Conservation (phyloP, 768 basidiomycete species). For the Pholiota microspora region DNA sequence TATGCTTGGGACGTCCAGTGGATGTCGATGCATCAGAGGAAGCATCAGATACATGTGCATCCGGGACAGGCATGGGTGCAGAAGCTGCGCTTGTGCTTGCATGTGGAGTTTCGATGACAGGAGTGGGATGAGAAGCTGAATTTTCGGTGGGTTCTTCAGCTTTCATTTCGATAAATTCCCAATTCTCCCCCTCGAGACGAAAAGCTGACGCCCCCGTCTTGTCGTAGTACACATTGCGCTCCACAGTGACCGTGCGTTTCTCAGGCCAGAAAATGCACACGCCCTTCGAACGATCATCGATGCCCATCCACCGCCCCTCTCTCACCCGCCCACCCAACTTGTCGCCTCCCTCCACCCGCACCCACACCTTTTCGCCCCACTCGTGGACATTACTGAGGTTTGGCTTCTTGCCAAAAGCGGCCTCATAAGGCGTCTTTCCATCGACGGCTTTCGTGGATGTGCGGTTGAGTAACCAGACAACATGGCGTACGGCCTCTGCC, state of each 20-base stretch:
- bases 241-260: conserved; percentile 21
- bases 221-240: conserved; percentile 26
- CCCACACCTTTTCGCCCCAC: conserved; percentile 35
- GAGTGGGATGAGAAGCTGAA: too few relatives aligned
- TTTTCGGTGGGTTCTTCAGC: conserved; percentile 9
- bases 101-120: too few relatives aligned
- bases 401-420: too few relatives aligned
- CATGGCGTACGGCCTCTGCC: conserved; percentile 34
- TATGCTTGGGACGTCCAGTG: too few relatives aligned
- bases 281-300: conserved; percentile 25
- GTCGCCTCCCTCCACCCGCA: too few relatives aligned
- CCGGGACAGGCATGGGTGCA: too few relatives aligned
- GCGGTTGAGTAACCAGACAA: conserved; percentile 34
- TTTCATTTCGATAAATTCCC: conserved; percentile 9
- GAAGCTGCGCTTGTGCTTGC: conserved; percentile 1
- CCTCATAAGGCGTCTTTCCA: too few relatives aligned
- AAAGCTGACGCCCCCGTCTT: not conserved
- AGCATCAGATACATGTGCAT: too few relatives aligned
- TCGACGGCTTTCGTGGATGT: too few relatives aligned
- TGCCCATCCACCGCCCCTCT: conserved; percentile 34
- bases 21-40: too few relatives aligned
- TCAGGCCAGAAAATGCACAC: conserved; percentile 31
- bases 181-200: too few relatives aligned
- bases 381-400: conserved; percentile 25
- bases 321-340: conserved; percentile 27